These are phyloP conservation scores for Lepidium aucheri DNA, from an alignment of 345 rosid genomes.

Conservation along the genomic window DNA sequence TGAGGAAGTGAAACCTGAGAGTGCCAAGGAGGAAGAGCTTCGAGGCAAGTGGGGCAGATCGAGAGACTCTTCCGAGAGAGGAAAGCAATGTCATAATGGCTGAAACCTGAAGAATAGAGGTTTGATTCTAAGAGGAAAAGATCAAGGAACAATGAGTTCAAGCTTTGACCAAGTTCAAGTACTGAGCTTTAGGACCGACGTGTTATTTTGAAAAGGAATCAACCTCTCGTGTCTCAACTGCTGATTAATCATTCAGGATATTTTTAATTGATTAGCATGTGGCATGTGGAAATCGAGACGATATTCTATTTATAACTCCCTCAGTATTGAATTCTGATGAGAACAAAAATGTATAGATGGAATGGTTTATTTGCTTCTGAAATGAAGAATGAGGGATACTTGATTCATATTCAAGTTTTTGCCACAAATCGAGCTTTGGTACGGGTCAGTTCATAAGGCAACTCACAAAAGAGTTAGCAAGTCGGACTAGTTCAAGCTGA, in stretches of 20 bases:
- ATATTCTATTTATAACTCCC: too few relatives aligned
- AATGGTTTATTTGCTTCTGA: background rate
- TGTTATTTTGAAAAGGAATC: background rate
- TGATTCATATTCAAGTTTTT: background rate
- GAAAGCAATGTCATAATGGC: slow-evolving; percentile 42
- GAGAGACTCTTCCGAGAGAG: slow-evolving; percentile 52
- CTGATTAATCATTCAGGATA: background rate
- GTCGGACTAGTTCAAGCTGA: background rate
- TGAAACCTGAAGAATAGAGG: background rate
- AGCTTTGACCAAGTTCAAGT: slow-evolving; percentile 10
- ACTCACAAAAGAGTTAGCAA: background rate
- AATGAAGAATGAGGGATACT: too few relatives aligned
- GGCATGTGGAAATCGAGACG: background rate
- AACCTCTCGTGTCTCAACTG: background rate
- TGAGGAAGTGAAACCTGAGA: slow-evolving; percentile 44
- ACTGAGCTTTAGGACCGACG: background rate
- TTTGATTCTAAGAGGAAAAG: background rate
- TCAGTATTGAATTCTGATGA: too few relatives aligned
- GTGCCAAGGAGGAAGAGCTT: slow-evolving; percentile 57
- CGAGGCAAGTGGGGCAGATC: slow-evolving; percentile 38
- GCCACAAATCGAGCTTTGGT: background rate
- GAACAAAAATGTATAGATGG: too few relatives aligned
- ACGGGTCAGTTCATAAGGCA: background rate
- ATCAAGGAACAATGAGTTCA: background rate
- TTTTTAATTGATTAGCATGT: background rate